Conservation (phyloP, 2,329 filamentous ascomycete species). For the Arthrobotrys entomopaga region DNA sequence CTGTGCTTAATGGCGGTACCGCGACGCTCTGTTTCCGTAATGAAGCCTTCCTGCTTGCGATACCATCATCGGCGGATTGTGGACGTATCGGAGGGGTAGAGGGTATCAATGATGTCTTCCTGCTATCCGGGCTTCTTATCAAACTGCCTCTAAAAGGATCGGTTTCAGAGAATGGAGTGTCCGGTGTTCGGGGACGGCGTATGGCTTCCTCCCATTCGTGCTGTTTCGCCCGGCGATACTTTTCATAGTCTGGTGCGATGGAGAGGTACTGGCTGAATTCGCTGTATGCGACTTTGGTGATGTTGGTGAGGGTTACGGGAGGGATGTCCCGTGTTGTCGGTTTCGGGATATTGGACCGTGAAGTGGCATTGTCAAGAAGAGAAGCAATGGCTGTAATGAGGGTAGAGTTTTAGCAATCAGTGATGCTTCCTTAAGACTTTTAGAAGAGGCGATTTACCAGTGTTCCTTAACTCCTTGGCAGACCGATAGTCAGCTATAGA, state of each 20-base stretch:
- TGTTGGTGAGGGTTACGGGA: slow-evolving; percentile 88
- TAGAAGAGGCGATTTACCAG: slow-evolving; percentile 13
- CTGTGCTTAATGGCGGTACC: slow-evolving; percentile 87
- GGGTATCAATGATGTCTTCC: slow-evolving; percentile 38
- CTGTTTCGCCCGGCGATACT: slow-evolving; percentile 83
- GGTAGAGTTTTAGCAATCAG: slow-evolving; percentile 41
- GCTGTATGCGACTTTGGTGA: slow-evolving; percentile 79
- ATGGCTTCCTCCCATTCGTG: slow-evolving; percentile 66
- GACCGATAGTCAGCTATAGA: slow-evolving; percentile 47
- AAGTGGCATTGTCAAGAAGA: slow-evolving; percentile 75
- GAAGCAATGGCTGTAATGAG: slow-evolving; percentile 80
- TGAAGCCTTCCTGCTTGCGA: slow-evolving; percentile 22
- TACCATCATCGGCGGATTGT: slow-evolving; percentile 31
- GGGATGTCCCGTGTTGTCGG: slow-evolving; percentile 91
- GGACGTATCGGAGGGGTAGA: slow-evolving; percentile 29
- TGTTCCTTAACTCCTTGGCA: slow-evolving; percentile 33
- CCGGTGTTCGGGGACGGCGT: slow-evolving; percentile 57
- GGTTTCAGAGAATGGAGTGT: slow-evolving; percentile 39
- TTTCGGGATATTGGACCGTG: slow-evolving; percentile 84
- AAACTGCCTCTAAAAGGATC: slow-evolving; percentile 12
- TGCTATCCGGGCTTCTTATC: slow-evolving; percentile 34
- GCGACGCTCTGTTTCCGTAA: slow-evolving; percentile 71
- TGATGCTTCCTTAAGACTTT: too few species aligned
- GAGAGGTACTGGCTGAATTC: slow-evolving; percentile 85
- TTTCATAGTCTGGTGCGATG: slow-evolving; percentile 89